Base-by-base conservation (phyloP, 805 yeast species). In the Yamadazyma takamatsuzukensis region DNA sequence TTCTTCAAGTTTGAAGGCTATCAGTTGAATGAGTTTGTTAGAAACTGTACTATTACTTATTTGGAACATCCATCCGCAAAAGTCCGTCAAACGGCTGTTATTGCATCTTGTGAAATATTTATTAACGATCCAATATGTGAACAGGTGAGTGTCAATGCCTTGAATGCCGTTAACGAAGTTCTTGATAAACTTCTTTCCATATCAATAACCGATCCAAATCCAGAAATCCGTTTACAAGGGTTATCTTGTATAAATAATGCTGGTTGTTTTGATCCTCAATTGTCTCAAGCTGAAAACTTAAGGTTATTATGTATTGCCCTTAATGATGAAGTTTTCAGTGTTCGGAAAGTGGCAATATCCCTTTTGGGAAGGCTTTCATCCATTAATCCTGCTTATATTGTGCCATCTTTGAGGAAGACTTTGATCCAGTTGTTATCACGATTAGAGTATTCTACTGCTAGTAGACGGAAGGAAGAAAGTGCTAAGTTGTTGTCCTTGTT, bases 311-410 rank as follows among this genome's bases (percentile, higher is more conserved):
- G 90, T 48, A 84, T 89, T 67, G 90, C 96, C 0, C 63, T 90
- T 36, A 85, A 93, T 51, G 99, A 93, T 59, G 97, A 90, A 56
- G 75, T 74, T 2, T 93, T 93, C 51, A 78, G 77, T 8, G 83
- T 93, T 8, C 74, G 96, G 34, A 78, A 83, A 47, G 83, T 78
- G 11, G 83, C 95, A 0, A 76, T 90, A 21, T 71, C 70, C 30
- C 72, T 89, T 8, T 76, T 93, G 37, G 97, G 98, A 3, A 71
- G 97, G 35, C 60, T 93, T 12, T 82, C 96, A 0, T 61, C 76
- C 2, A 81, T 87, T 25, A 93, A 93, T 48, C 97, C 99, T 0
- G 97, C 98, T 0, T 90, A 87, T 56, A 85, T 93, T 41, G 88
- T 90, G 23, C 98, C 99, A 0, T 85, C 95, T 0, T 66, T 93